Evolutionary conservation across 805 yeast genomes (phyloP).

Genomic region (Candida pseudofarinosa): DNA sequence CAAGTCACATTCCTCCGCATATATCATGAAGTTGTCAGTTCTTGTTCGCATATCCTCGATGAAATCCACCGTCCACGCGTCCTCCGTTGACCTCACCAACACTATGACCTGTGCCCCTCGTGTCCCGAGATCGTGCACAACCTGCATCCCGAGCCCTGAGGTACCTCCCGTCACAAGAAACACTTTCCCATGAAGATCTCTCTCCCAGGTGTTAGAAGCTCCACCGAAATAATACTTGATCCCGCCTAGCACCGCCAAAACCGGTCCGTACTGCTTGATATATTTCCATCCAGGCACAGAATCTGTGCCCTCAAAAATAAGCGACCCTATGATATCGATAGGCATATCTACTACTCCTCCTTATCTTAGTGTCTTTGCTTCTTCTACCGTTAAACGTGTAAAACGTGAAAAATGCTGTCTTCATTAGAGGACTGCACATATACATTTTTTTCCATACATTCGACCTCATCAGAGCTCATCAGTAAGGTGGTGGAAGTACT

Average conservation of each 20-base stretch:
- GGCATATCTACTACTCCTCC: constrained; percentile 57
- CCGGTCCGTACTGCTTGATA: constrained; percentile 57
- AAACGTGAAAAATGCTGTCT: not conserved
- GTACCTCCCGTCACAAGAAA: constrained; percentile 90
- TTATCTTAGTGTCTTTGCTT: not conserved
- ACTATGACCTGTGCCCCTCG: constrained; percentile 86
- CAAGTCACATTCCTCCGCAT: constrained; percentile 88
- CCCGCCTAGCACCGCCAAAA: constrained; percentile 39
- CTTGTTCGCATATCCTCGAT: constrained; percentile 69
- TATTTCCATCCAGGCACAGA: constrained; percentile 70
- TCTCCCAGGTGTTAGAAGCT: constrained; percentile 80
- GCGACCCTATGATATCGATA: constrained; percentile 68
- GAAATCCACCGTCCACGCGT: constrained; percentile 71
- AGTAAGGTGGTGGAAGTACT: not conserved
- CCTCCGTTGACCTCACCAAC: constrained; percentile 62
- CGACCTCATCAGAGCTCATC: constrained; percentile 7
- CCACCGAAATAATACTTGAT: constrained; percentile 79
- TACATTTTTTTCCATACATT: not conserved
- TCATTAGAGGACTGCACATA: not conserved
- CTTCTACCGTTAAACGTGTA: not conserved
- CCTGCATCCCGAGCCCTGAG: constrained; percentile 78
- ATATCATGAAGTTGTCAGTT: constrained; percentile 70
- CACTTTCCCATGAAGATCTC: constrained; percentile 89
- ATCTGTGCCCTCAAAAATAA: constrained; percentile 67
- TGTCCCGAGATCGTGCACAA: constrained; percentile 68